Conservation (phyloP, 2,329 filamentous ascomycete genomes). For the Hymenoscyphus occultus region DNA sequence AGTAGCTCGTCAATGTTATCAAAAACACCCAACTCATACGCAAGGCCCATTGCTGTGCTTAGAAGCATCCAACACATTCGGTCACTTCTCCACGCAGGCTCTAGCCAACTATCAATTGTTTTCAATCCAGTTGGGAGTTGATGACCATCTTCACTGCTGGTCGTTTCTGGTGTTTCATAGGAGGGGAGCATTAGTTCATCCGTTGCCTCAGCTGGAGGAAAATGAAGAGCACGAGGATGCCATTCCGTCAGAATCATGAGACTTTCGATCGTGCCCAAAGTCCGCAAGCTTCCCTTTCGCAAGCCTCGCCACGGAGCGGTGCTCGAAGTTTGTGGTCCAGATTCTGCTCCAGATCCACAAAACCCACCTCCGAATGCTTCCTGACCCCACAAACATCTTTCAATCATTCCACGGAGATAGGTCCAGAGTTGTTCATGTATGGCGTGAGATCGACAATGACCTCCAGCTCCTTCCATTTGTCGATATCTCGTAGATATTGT, state of each 20-base stretch:
- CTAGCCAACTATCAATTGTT: slow-evolving; percentile 91
- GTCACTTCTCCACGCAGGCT: slow-evolving; percentile 91
- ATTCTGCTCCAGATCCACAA: slow-evolving; percentile 63
- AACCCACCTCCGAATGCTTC: slow-evolving; percentile 92
- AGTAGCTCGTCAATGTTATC: slow-evolving; percentile 77
- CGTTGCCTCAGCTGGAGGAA: slow-evolving; percentile 76
- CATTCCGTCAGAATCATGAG: slow-evolving; percentile 93
- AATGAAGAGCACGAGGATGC: slow-evolving; percentile 93
- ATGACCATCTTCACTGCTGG: slow-evolving; percentile 43
- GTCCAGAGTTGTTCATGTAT: slow-evolving; percentile 96
- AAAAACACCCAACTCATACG: slow-evolving; percentile 93
- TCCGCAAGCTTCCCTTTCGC: slow-evolving; percentile 76
- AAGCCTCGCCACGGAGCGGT: slow-evolving; percentile 69
- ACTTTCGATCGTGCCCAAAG: slow-evolving; percentile 90
- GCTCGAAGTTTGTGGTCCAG: slow-evolving; percentile 61
- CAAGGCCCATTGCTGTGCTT: slow-evolving; percentile 83
- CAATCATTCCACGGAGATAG: slow-evolving; percentile 91
- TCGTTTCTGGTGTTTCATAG: slow-evolving; percentile 47
- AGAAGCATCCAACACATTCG: slow-evolving; percentile 98
- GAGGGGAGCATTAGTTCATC: slow-evolving; percentile 65
- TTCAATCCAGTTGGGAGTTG: slow-evolving; percentile 57
- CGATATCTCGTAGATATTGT: slow-evolving; percentile 89
- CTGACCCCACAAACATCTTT: slow-evolving; percentile 91
- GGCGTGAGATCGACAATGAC: slow-evolving; percentile 78
- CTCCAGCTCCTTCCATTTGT: slow-evolving; percentile 73